phyloP scores from a whole-genome alignment of 129 eudicot genomes.

The Tanacetum coccineum region DNA sequence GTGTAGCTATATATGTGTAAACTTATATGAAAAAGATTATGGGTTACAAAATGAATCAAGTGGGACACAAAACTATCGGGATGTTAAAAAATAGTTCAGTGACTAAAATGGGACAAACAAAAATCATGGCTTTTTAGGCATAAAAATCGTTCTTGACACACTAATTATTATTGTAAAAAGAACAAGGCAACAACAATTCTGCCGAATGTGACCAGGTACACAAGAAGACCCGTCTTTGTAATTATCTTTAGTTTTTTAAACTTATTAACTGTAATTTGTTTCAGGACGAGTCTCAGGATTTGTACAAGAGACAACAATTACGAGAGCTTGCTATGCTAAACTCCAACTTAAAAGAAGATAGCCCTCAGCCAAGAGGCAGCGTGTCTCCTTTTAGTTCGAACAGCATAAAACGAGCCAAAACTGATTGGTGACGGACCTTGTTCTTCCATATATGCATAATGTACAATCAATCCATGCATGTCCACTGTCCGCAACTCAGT shows the following conservation, averaged over 20 bases:
- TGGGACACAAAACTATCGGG: too few relatives aligned
- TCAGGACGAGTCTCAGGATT: conserved; percentile 84
- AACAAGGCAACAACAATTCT: too few relatives aligned
- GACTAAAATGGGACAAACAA: too few relatives aligned
- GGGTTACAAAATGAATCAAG: too few relatives aligned
- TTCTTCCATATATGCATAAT: conserved; percentile 2
- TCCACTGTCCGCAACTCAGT: conserved; percentile 9
- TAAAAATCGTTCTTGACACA: too few relatives aligned
- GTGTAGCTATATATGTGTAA: neutral
- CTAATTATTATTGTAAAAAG: too few relatives aligned
- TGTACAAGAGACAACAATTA: conserved; percentile 69
- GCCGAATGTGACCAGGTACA: neutral
- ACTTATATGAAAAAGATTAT: too few relatives aligned
- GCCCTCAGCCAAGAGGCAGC: conserved; percentile 84
- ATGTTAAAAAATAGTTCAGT: too few relatives aligned
- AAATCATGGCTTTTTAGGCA: too few relatives aligned
- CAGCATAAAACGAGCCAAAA: conserved; percentile 23
- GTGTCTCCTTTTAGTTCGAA: conserved; percentile 68
- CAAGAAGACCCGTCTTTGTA: too few relatives aligned
- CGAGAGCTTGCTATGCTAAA: conserved; percentile 85
- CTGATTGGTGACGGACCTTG: conserved; percentile 15
- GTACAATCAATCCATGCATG: conserved; percentile 5
- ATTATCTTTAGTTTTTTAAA: neutral
- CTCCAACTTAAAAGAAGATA: conserved; percentile 65
- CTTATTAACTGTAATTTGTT: neutral